Base-by-base conservation (phyloP, 495 filamentous ascomycete species). In the Glonium stellatum region DNA sequence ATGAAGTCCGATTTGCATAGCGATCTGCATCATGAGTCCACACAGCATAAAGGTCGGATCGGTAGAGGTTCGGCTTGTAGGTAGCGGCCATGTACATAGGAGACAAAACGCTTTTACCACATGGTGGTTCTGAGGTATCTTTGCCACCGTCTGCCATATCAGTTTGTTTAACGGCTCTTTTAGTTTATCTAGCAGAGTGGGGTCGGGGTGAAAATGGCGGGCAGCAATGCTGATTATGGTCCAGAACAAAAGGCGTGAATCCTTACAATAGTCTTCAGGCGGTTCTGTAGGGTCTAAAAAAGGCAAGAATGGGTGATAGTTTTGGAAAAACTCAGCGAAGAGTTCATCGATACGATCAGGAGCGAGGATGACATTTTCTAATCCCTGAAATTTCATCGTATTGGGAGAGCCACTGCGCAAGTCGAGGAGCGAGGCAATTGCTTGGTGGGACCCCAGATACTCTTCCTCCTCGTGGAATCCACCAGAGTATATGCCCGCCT, bases 51-150 rank as follows among this genome's bases (percentile, higher is more conserved):
- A 92, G 0, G 91, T 96, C 1, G 90, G 89, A 70, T 97, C 91
- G 6, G 82, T 83, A 4, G 88, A 87, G 6, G 90, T 95, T 21
- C 87, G 92, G 70, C 86, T 92, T 3, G 86, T 89, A 4, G 91
- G 91, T 22, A 95, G 79, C 11, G 91, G 91, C 91, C 91, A 97
- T 8, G 87, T 87, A 73, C 91, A 97, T 41, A 97, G 77, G 25
- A 97, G 70, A 71, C 87, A 92, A 41, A 97, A 79, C 8, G 90
- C 91, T 73, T 95, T 95, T 63, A 95, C 88, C n/a, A 92, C 85
- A 69, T 87, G 87, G 67, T 95, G 91, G 67, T 81, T 93, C 65
- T 90, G 88, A 15, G 90, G 89, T 4, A 91, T 84, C 53, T 90
- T 87, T 41, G 85, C 84, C 23, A 96, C 74, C 0, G 89, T 90